phyloP scores from a whole-genome alignment of 1,139 yeast genomes.

The Spencermartinsiella ligniputridi region DNA sequence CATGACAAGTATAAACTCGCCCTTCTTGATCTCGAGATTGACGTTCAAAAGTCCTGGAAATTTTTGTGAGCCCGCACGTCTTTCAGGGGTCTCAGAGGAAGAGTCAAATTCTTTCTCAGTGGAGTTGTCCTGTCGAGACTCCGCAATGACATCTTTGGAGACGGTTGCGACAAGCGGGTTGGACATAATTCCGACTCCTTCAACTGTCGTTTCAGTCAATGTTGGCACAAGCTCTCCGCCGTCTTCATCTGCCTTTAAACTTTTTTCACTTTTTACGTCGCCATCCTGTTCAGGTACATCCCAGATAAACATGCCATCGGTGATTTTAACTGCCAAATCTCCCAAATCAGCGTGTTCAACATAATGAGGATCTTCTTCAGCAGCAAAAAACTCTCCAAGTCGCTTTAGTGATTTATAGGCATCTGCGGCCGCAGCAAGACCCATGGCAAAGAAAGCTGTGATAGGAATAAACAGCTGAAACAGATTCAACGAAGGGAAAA shows the following conservation, averaged over 20 bases:
- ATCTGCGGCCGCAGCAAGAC: slow-evolving; percentile 54
- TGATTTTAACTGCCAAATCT: slow-evolving; percentile 45
- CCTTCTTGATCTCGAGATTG: slow-evolving; percentile 41
- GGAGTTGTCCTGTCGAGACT: not conserved
- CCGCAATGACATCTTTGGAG: not conserved
- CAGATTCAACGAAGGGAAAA: slow-evolving; percentile 69
- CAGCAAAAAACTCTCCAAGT: slow-evolving; percentile 47
- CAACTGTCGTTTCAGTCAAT: not conserved
- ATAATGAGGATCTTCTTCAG: slow-evolving; percentile 31
- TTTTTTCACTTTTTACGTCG: slow-evolving; percentile 23
- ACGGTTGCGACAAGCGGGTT: not conserved
- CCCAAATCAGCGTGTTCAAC: slow-evolving; percentile 28
- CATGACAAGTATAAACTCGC: slow-evolving; percentile 57
- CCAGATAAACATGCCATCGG: slow-evolving; percentile 61
- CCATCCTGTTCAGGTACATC: slow-evolving; percentile 33
- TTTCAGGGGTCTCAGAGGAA: not conserved
- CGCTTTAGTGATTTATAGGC: slow-evolving; percentile 57
- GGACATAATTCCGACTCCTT: not conserved
- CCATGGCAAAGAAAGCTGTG: slow-evolving; percentile 54
- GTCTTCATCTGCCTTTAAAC: slow-evolving; percentile 9
- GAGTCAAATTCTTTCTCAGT: not conserved
- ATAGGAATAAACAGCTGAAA: slow-evolving; percentile 68
- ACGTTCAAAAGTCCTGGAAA: slow-evolving; percentile 43
- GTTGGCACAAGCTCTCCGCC: not conserved
- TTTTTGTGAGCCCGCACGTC: slow-evolving; percentile 20